A percentile compares a stretch with the other conserved stretches of the same genome.
These are phyloP conservation scores for Myxozyma geophila DNA, from an alignment of 805 yeast genomes.

Conservation along the genomic window DNA sequence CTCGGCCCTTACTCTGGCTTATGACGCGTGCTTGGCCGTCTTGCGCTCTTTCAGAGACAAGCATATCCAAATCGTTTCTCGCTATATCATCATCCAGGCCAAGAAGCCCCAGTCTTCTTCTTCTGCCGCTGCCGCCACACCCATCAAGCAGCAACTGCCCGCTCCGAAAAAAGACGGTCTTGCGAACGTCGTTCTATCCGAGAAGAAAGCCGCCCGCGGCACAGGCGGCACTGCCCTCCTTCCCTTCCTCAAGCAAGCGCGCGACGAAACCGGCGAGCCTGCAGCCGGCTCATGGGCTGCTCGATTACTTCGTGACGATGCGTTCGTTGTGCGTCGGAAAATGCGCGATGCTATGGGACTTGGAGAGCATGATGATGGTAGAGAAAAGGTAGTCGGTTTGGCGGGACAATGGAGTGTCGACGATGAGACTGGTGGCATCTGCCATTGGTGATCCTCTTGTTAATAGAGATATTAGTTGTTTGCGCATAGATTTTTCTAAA, in stretches of 20 bases:
- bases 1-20: conserved; percentile 68
- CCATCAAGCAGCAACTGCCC: conserved; percentile 9
- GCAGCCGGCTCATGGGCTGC: conserved; percentile 95
- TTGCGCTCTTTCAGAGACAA: conserved; percentile 86
- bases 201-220: conserved; percentile 67
- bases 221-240: conserved; percentile 93
- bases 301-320: conserved; percentile 49
- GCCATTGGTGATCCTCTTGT: conserved; percentile 30
- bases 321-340: conserved; percentile 15
- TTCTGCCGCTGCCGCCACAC: conserved; percentile 6
- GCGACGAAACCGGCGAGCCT: conserved; percentile 93
- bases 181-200: conserved; percentile 50
- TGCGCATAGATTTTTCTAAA: neutral
- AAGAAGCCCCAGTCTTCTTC: conserved; percentile 40
- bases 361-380: conserved; percentile 21
- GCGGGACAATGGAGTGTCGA: conserved; percentile 36
- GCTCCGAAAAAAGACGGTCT: conserved; percentile 56
- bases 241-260: conserved; percentile 91
- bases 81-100: conserved; percentile 83
- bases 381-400: conserved; percentile 25
- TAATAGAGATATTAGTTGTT: neutral
- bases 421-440: conserved; percentile 36
- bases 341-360: conserved; percentile 26
- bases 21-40: conserved; percentile 90
- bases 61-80: conserved; percentile 89